Base-by-base conservation (phyloP, 768 basidiomycete genomes). In the Vararia minispora region DNA sequence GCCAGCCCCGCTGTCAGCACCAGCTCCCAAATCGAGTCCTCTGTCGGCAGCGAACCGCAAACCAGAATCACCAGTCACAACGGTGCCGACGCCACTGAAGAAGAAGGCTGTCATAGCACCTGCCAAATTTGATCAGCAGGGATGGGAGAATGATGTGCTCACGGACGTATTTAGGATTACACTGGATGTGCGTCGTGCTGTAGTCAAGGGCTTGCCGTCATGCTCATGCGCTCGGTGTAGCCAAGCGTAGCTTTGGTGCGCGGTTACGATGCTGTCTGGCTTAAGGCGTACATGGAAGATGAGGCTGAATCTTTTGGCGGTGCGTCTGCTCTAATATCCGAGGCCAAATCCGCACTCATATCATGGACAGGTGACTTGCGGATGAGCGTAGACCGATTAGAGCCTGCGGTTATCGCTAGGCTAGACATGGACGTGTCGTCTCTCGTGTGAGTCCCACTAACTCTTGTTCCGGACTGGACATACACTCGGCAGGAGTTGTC, bases 81-180 rank as follows among this genome's bases (percentile, higher is more conserved):
- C 54, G 8, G 43, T 56, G 26, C 57, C 61, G 11, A 45, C 58
- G 26, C 57, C 63, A 22, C 48, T 42, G 16, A 79, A 70, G 68
- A 76, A 69, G 64, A 79, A 68, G 51, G 48, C 61, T 5, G 52
- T 52, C 7, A 42, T 46, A 28, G 26, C 47, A 3, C 48, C 52
- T 11, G 48, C 57, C 3, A 74, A 69, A 41, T 63, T 85, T 35
- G 69, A 77, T 55, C 55, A 74, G 39, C 58, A 61, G 12, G 47
- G 59, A 17, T 95, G 94, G 92, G 80, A 87, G 60, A 64, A 79
- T 43, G 74, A 79, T 28, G 73, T 71, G 6, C 64, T 94, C 5
- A 66, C 66, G 5, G 61, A 64, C 17, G 66, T 94, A 28, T 67
- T 97, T 51, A 75, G 78, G 48, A 76, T 86, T 3, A 91, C 91